These are phyloP conservation scores for Paraglomus brasilianum DNA, from an alignment of 192 early-diverging fungal genomes.

Conservation along the genomic window DNA sequence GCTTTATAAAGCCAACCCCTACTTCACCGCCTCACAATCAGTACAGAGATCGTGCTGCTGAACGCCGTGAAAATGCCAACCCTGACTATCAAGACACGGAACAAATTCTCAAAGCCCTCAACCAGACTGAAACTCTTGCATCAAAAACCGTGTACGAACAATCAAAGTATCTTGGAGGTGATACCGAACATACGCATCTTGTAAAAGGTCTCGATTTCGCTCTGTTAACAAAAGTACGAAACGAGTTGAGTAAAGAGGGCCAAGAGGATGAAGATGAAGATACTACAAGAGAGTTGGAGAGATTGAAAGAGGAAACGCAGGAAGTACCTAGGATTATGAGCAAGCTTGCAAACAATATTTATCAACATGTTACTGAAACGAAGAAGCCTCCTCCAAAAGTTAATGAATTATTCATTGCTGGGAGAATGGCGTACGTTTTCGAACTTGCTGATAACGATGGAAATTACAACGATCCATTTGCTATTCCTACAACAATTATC, in stretches of 20 bases:
- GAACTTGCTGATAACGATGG: slow-evolving; percentile 53
- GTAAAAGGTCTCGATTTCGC: slow-evolving; percentile 92
- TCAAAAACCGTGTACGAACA: slow-evolving; percentile 65
- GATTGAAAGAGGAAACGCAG: slow-evolving; percentile 44
- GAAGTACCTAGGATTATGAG: slow-evolving; percentile 42
- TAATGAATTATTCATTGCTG: slow-evolving; percentile 75
- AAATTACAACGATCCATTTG: slow-evolving; percentile 47
- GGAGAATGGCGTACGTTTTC: slow-evolving; percentile 76
- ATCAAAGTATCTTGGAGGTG: slow-evolving; percentile 89
- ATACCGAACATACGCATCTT: slow-evolving; percentile 82
- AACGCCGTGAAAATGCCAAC: slow-evolving; percentile 73
- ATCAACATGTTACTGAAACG: slow-evolving; percentile 40
- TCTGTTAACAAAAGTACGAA: slow-evolving; percentile 70
- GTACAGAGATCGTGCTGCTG: slow-evolving; percentile 94
- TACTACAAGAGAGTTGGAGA: slow-evolving; percentile 42
- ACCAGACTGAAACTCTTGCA: slow-evolving; percentile 44
- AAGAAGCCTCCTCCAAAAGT: slow-evolving; percentile 41
- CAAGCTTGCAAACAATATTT: slow-evolving; percentile 50
- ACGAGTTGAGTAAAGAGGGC: slow-evolving; percentile 47
- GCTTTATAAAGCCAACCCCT: slow-evolving; percentile 29
- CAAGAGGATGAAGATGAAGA: slow-evolving; percentile 44
- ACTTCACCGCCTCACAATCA: slow-evolving; percentile 33
- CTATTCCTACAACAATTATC: slow-evolving; percentile 70
- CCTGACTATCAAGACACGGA: slow-evolving; percentile 66
- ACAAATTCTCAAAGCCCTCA: slow-evolving; percentile 50